Base-by-base conservation (phyloP, 306 rosid genomes). In the Spatholobus suberectus region DNA sequence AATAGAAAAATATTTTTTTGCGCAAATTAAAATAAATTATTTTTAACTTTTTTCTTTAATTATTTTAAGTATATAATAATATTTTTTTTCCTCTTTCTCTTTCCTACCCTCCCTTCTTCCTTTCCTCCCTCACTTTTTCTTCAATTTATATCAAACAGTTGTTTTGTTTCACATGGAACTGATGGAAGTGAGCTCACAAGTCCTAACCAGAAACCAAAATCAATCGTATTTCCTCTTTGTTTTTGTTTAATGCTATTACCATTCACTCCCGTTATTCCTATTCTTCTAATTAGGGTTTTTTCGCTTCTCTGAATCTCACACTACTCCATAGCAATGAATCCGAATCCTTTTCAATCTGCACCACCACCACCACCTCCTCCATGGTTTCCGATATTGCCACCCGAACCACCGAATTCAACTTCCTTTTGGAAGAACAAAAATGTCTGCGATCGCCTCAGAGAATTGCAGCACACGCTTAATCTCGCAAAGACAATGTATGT, bases 371-470 rank as follows among this genome's bases (percentile, higher is more conserved):
- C 65, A 35, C 61, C 66, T 43, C 61, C 66, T 43, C 87, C 82
- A 2, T 86, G 89, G 88, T 80, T 89, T 79, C 89, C 88, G 1
- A 66, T 83, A 78, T 52, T 89, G 40, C 91, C 91, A 0, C 89
- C 92, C 8, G 83, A 83, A 78, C 89, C 44, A 13, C 93, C 92
- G 14, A 75, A 75, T 65, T 85, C 98, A 18, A 70, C 83, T 77
- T 65, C 91, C 66, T 93, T 93, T 83, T 95, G 98, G 98, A 75
- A 86, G 63, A 87, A 77, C 65, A 54, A 59, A n/a, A 95, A 88
- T 49, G 91, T 93, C 13, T 62, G 63, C 0, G 88, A 83, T 44
- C 85, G 84, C 65, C 88, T 90, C 12, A 76, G 79, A 52, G 92
- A 90, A 37, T 82, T 95, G 85, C 95, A 93, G 40, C 85, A 83